These are phyloP conservation scores for Acanthamoeba triangularis DNA, from an alignment of 208 protist species.

Conservation along the genomic window DNA sequence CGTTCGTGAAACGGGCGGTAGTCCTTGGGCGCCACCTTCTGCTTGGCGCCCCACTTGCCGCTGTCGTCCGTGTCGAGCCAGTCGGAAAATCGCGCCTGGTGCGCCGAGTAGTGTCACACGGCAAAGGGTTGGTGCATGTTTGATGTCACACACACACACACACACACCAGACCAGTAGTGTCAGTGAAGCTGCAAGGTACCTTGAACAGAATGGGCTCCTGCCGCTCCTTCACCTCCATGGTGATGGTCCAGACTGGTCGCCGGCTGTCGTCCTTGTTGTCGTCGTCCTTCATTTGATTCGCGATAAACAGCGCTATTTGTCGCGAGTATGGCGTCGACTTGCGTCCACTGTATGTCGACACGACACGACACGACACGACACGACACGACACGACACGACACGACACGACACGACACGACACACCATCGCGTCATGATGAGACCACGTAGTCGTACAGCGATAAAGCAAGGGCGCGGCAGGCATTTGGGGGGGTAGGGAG, in stretches of 20 bases:
- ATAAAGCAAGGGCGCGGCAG: background rate
- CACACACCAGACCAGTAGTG: background rate
- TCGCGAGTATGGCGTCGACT: slow-evolving; percentile 8
- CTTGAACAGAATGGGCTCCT: slow-evolving; percentile 59
- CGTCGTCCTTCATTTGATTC: slow-evolving; percentile 37
- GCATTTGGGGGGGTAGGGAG: background rate
- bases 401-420: no score
- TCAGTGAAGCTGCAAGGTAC: background rate
- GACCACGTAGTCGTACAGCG: no score
- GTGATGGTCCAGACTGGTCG: slow-evolving; percentile 19
- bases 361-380: background rate
- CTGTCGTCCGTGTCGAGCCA: slow-evolving; percentile 47
- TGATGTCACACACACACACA: no score
- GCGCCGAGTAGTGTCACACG: no score
- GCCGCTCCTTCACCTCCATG: slow-evolving; percentile 16
- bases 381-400: no score
- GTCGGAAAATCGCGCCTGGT: slow-evolving; percentile 31
- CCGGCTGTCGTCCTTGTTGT: slow-evolving; percentile 3
- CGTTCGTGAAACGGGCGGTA: background rate
- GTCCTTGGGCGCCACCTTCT: slow-evolving; percentile 48
- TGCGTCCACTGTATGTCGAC: background rate
- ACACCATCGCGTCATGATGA: background rate
- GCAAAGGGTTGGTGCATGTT: no score
- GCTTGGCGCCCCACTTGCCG: slow-evolving; percentile 49
- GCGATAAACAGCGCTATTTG: slow-evolving; percentile 16